Evolutionary conservation across 495 filamentous ascomycete genomes (phyloP).

Genomic region (Cenococcum geophilum): DNA sequence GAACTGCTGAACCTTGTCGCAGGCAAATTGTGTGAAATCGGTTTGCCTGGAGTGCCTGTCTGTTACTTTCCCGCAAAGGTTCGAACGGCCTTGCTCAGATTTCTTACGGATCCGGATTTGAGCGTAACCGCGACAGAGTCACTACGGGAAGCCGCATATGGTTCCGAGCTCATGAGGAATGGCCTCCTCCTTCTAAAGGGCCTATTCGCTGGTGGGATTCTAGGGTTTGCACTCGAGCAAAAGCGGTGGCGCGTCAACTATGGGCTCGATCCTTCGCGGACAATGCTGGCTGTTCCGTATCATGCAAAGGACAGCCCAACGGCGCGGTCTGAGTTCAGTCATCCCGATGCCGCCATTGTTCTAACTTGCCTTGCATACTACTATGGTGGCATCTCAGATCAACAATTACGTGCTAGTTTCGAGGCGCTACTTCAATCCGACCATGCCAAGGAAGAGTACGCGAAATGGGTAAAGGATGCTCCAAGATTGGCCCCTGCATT

Average conservation of each 20-base stretch:
- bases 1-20: constrained; percentile 35
- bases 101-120: constrained; percentile 41
- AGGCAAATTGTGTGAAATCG: constrained; percentile 38
- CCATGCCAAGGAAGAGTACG: constrained; percentile 42
- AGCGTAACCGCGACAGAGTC: constrained; percentile 41
- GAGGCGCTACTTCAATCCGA: constrained; percentile 49
- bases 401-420: constrained; percentile 49
- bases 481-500: constrained; percentile 38
- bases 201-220: constrained; percentile 51
- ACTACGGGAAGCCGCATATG: constrained; percentile 37
- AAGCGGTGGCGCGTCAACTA: constrained; percentile 67
- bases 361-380: constrained; percentile 68
- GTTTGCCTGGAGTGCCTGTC: constrained; percentile 36
- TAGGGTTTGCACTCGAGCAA: constrained; percentile 49
- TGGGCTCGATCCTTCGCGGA: constrained; percentile 49
- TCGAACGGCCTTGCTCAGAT: too few species aligned
- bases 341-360: constrained; percentile 63
- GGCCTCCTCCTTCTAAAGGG: constrained; percentile 54
- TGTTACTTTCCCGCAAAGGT: too few species aligned
- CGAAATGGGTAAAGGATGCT: constrained; percentile 11
- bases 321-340: constrained; percentile 61
- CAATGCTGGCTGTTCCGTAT: constrained; percentile 62
- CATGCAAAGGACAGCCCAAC: constrained; percentile 63
- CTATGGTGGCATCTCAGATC: constrained; percentile 53
- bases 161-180: constrained; percentile 34